A percentile compares a stretch with the other conserved stretches of the same genome.
phyloP scores from a whole-genome alignment of 768 basidiomycete genomes.

The Dacryopinax spathularia region DNA sequence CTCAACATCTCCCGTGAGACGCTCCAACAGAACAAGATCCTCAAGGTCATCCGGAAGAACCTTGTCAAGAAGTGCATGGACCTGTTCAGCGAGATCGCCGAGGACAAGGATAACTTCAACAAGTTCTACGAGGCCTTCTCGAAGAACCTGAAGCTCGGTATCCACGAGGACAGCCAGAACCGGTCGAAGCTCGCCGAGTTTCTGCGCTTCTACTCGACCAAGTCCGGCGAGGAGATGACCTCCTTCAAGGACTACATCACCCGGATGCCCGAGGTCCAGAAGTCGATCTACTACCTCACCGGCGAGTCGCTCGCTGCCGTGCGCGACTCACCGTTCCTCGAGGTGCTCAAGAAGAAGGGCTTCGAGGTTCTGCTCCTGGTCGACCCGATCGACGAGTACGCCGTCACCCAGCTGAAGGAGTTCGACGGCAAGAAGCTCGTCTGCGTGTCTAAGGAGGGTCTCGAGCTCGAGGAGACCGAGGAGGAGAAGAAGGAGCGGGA shows the following conservation, averaged over 20 bases:
- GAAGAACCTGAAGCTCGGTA: slow-evolving; percentile 99
- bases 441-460: slow-evolving; percentile 96
- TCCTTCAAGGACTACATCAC: slow-evolving; percentile 99
- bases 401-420: slow-evolving; percentile 96
- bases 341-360: slow-evolving; percentile 98
- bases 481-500: slow-evolving; percentile 91
- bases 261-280: slow-evolving; percentile 97
- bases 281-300: slow-evolving; percentile 98
- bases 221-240: slow-evolving; percentile 74
- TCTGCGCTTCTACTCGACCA: slow-evolving; percentile 96
- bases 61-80: slow-evolving; percentile 97
- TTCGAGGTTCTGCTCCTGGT: slow-evolving; percentile 95
- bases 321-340: slow-evolving; percentile 94
- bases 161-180: slow-evolving; percentile 98
- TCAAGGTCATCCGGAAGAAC: slow-evolving; percentile 99
- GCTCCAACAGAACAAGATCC: slow-evolving; percentile 99
- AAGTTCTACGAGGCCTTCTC: slow-evolving; percentile 98
- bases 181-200: slow-evolving; percentile 98
- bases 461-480: slow-evolving; percentile 97
- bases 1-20: slow-evolving; percentile 99
- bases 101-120: slow-evolving; percentile 96
- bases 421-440: slow-evolving; percentile 96
- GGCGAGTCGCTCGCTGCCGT: slow-evolving; percentile 88
- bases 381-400: slow-evolving; percentile 98
- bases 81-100: slow-evolving; percentile 85